Evolutionary conservation across 1,139 yeast species (phyloP).

Genomic region (Yamadazyma atlantica): DNA sequence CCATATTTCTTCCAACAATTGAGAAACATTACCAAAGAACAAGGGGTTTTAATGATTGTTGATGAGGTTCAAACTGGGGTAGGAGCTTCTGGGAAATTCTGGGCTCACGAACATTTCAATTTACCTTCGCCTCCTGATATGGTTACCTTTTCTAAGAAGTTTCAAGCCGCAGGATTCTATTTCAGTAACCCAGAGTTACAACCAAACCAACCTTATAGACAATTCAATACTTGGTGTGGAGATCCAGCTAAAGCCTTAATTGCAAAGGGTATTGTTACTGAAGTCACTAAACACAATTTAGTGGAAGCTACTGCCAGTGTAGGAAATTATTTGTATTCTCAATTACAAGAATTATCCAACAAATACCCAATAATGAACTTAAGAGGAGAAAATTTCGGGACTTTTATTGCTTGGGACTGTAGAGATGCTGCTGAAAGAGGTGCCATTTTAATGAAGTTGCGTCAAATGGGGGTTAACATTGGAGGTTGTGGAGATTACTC

Average conservation of each 20-base stretch:
- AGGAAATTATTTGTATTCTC: constrained; percentile 60
- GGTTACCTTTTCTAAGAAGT: constrained; percentile 82
- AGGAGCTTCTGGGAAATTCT: constrained; percentile 79
- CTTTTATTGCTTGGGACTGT: constrained; percentile 78
- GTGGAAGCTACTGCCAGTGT: constrained; percentile 54
- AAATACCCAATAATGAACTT: constrained; percentile 60
- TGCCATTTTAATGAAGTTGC: constrained; percentile 56
- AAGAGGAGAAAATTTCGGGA: constrained; percentile 75
- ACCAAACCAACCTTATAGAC: constrained; percentile 75
- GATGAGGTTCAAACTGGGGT: constrained; percentile 90
- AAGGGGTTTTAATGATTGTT: constrained; percentile 68
- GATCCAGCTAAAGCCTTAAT: constrained; percentile 78
- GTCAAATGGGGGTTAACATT: constrained; percentile 64
- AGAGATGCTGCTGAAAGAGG: constrained; percentile 55
- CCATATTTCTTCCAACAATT: constrained; percentile 74
- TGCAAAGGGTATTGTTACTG: constrained; percentile 68
- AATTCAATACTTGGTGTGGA: constrained; percentile 91
- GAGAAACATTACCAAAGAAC: constrained; percentile 65
- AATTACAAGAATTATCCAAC: constrained; percentile 49
- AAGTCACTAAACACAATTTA: constrained; percentile 60
- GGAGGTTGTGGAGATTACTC: constrained; percentile 81
- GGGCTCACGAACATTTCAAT: constrained; percentile 87
- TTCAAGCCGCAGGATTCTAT: constrained; percentile 84
- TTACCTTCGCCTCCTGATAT: constrained; percentile 73
- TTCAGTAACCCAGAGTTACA: constrained; percentile 68